Conservation (phyloP, 2,329 filamentous ascomycete species). For the Trichoderma harzianum region DNA sequence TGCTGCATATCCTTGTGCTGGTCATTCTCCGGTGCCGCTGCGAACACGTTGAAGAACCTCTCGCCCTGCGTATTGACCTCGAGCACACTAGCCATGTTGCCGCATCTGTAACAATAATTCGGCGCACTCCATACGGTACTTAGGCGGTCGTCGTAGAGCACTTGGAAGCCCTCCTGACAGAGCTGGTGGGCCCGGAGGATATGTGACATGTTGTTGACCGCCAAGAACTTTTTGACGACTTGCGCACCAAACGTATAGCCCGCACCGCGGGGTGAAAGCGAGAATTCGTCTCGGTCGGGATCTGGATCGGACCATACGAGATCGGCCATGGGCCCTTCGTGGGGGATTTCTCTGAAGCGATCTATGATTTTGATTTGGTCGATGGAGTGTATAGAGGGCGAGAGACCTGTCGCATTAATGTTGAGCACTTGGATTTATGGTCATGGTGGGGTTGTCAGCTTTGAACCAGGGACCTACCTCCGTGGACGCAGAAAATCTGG, state of each 20-base stretch:
- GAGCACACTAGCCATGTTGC: slow-evolving; percentile 94
- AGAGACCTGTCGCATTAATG: slow-evolving; percentile 56
- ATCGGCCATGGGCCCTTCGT: slow-evolving; percentile 99
- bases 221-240: slow-evolving; percentile 96
- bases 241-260: slow-evolving; percentile 98
- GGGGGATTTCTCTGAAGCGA: slow-evolving; percentile 95
- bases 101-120: slow-evolving; percentile 93
- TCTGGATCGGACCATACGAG: slow-evolving; percentile 98
- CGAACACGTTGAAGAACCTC: slow-evolving; percentile 96
- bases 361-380: slow-evolving; percentile 99
- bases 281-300: slow-evolving; percentile 96
- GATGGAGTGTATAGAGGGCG: slow-evolving; percentile 91
- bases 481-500: slow-evolving; percentile 98
- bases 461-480: slow-evolving; percentile 50
- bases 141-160: slow-evolving; percentile 89
- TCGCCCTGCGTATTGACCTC: slow-evolving; percentile 93
- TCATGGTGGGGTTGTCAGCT: not conserved
- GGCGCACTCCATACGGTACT: slow-evolving; percentile 98
- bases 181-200: slow-evolving; percentile 97
- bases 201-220: slow-evolving; percentile 96
- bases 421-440: not conserved
- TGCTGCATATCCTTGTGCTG: slow-evolving; percentile 81
- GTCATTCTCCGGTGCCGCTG: slow-evolving; percentile 94
- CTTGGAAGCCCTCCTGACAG: slow-evolving; percentile 96
- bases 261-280: slow-evolving; percentile 84